phyloP scores from a whole-genome alignment of 2,329 filamentous ascomycete genomes.

The Aspergillus glaucus region DNA sequence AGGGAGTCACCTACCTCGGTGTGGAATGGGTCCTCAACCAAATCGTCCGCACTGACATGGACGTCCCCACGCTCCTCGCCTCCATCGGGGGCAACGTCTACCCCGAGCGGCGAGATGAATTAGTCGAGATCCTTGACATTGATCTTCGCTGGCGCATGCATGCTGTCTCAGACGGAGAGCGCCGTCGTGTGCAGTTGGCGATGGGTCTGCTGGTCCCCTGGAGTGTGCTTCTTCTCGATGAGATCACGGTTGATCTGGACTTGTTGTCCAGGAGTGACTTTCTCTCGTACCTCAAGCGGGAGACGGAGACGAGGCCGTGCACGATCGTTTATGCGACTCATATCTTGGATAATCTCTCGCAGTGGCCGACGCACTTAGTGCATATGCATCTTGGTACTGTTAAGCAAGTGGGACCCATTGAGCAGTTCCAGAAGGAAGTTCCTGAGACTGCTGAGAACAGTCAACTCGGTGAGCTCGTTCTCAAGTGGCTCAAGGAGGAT shows the following conservation, averaged over 20 bases:
- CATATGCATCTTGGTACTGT: constrained; percentile 90
- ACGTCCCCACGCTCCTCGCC: constrained; percentile 74
- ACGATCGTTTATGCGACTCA: constrained; percentile 98
- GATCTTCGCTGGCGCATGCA: constrained; percentile 93
- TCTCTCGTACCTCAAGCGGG: constrained; percentile 73
- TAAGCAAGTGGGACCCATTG: constrained; percentile 75
- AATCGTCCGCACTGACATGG: constrained; percentile 92
- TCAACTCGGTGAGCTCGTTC: constrained; percentile 75
- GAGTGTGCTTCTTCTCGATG: constrained; percentile 84
- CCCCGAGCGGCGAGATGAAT: constrained; percentile 73
- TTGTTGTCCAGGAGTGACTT: constrained; percentile 80
- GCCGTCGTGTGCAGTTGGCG: constrained; percentile 83
- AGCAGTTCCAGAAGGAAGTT: constrained; percentile 57
- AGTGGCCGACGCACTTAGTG: constrained; percentile 91
- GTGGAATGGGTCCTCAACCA: constrained; percentile 98
- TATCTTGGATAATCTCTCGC: constrained; percentile 88
- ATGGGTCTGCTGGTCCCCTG: constrained; percentile 93
- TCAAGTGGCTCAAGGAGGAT: constrained; percentile 81
- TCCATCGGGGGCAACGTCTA: constrained; percentile 84
- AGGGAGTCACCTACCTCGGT: constrained; percentile 94
- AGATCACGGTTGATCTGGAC: constrained; percentile 95
- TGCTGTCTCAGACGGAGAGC: constrained; percentile 86
- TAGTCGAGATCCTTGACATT: constrained; percentile 83
- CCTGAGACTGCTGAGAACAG: constrained; percentile 64
- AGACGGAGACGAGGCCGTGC: constrained; percentile 75